Conservation (phyloP, 2,329 filamentous ascomycete species). For the Alternaria sp. region DNA sequence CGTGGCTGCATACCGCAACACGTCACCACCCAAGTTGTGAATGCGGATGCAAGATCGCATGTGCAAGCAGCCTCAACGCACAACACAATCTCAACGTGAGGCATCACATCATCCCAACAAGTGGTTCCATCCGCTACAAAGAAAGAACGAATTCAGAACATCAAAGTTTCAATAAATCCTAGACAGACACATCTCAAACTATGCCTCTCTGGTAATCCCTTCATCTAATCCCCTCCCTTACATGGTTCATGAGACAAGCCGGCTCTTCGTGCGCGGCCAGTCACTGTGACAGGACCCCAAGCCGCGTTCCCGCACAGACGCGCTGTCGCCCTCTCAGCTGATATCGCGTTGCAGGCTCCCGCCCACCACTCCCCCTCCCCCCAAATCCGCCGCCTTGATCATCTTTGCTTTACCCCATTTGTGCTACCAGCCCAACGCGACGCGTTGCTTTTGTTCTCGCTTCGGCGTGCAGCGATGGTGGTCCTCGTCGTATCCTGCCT, state of each 20-base stretch:
- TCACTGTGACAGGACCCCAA: slow-evolving; percentile 6
- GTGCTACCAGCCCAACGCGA: neutral
- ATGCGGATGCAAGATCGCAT: neutral
- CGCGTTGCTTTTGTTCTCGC: neutral
- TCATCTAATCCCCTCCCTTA: slow-evolving; percentile 6
- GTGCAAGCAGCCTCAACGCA: slow-evolving; percentile 1
- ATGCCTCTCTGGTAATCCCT: neutral
- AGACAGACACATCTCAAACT: neutral
- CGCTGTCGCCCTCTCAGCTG: slow-evolving; percentile 45
- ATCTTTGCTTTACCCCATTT: slow-evolving; percentile 7
- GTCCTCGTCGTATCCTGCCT: neutral
- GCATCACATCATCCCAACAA: neutral
- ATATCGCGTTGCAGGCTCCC: slow-evolving; percentile 38
- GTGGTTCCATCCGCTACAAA: neutral
- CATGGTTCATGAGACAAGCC: slow-evolving; percentile 9
- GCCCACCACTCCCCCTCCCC: slow-evolving; percentile 1
- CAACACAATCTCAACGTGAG: neutral
- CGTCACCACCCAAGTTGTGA: slow-evolving; percentile 15
- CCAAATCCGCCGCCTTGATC: slow-evolving; percentile 3
- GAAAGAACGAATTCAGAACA: neutral
- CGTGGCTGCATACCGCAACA: slow-evolving; percentile 15
- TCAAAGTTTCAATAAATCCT: neutral
- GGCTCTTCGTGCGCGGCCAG: slow-evolving; percentile 12
- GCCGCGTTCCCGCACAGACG: slow-evolving; percentile 30
- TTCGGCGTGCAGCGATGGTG: neutral